Base-by-base conservation (phyloP, 2,329 filamentous ascomycete species). In the Sclerotinia glacialis region DNA sequence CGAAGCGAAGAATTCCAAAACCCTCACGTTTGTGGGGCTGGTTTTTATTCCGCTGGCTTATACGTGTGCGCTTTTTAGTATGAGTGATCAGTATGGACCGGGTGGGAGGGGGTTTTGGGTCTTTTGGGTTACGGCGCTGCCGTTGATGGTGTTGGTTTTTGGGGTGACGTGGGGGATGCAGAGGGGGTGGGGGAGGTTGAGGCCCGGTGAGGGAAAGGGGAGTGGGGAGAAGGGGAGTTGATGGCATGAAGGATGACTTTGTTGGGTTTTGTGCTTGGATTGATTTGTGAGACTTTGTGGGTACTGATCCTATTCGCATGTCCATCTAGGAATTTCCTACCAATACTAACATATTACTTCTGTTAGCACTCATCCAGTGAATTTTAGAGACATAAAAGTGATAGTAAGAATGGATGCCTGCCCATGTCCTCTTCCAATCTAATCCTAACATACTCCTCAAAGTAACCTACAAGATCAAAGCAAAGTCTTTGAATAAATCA, bases 21-120 rank as follows among this genome's bases (percentile, higher is more conserved):
- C 34, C 0, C 28, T 63, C 9, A 54, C 60, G 7, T 31, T 63
- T 44, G 31, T 63, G 6, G 60, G 60, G 11, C 16, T 63, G 26
- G 23, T 63, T n/a, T 54, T 54, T 3, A 54, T 63, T 14, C 49
- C 34, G 3, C 16, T 63, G 34, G 60, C 47, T 5, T 54, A 63
- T 31, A 54, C 47, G 6, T 54, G 60, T 23, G 60, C 47, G 18
- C 44, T 63, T 26, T 54, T 63, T 31, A 63, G 60, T 42, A 63
- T 63, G 60, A 63, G 60, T 54, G 47, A n/a, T n/a, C 34, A 54
- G 11, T 63, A 63, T 31, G 26, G 49, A 31, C 60, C 60, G 0
- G 60, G 60, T 0, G 47, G 40, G 14, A 16, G n/a, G 16, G 21
- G 14, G 18, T 44, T 63, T 53, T 63, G 60, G 60, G 47, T 54